phyloP scores from a whole-genome alignment of 140 eudicot genomes.

The Flaveria floridana region DNA sequence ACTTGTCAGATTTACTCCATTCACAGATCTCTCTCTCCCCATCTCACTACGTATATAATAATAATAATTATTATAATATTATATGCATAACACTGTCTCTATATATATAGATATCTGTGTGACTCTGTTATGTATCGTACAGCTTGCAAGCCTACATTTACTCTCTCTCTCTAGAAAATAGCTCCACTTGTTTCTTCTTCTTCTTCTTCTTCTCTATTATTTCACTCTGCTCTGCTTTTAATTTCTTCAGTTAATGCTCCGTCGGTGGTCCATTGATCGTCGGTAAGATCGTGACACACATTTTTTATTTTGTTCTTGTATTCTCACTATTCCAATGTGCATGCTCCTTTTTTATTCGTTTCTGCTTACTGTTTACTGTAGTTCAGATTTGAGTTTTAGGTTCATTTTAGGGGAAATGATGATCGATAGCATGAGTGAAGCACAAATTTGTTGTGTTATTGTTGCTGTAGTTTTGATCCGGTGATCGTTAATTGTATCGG shows the following conservation, averaged over 20 bases:
- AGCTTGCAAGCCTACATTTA: constrained; percentile 37
- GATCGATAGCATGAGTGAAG: constrained; percentile 12
- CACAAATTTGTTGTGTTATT: background rate
- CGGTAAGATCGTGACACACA: constrained; percentile 31
- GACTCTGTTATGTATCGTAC: constrained; percentile 32
- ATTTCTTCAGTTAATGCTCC: constrained; percentile 24
- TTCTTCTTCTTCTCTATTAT: constrained; percentile 31
- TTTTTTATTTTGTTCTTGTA: constrained; percentile 11
- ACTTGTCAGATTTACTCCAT: constrained; percentile 33
- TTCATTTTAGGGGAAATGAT: constrained; percentile 11
- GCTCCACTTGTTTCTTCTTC: constrained; percentile 24
- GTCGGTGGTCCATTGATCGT: constrained; percentile 32
- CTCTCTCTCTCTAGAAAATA: constrained; percentile 34
- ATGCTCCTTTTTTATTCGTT: constrained; percentile 22
- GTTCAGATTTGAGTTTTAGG: constrained; percentile 25
- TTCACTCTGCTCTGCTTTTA: constrained; percentile 18
- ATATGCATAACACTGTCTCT: background rate
- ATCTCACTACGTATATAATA: background rate
- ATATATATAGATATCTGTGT: constrained; percentile 16
- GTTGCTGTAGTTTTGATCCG: background rate
- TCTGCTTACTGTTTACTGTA: constrained; percentile 1
- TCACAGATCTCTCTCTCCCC: constrained; percentile 16
- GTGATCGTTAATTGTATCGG: constrained; percentile 10
- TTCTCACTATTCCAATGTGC: constrained; percentile 23
- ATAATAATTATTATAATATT: background rate